Percentiles rank a stretch among this genome's conserved stretches.
phyloP scores from a whole-genome alignment of 768 basidiomycete genomes.

The Calocybe indica region DNA sequence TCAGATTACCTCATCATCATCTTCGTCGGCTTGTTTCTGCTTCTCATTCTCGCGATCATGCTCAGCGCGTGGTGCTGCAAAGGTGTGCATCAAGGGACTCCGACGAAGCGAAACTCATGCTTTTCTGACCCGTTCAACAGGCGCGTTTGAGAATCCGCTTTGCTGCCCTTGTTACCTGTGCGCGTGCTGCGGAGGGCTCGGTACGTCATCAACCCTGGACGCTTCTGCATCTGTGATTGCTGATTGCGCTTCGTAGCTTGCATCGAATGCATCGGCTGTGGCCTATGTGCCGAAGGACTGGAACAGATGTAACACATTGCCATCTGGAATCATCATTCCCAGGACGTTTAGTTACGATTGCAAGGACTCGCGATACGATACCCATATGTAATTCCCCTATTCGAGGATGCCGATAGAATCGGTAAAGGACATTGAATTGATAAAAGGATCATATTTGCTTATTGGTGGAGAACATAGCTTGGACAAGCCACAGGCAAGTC shows the following conservation, averaged over 20 bases:
- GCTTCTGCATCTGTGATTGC: not conserved
- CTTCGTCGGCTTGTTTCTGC: constrained; percentile 57
- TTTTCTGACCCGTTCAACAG: constrained; percentile 18
- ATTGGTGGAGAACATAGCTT: no score
- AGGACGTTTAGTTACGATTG: no score
- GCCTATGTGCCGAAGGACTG: constrained; percentile 52
- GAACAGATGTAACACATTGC: constrained; percentile 16
- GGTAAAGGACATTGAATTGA: no score
- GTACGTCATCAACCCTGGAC: constrained; percentile 22
- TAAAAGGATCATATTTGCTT: no score
- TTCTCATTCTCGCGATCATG: constrained; percentile 48
- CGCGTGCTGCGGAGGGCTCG: constrained; percentile 66
- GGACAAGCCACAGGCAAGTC: no score
- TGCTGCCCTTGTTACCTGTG: constrained; percentile 72
- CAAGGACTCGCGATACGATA: no score
- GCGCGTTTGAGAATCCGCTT: constrained; percentile 53
- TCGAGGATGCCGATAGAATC: no score
- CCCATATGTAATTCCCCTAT: no score
- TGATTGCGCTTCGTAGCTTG: constrained; percentile 35
- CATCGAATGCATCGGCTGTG: constrained; percentile 66
- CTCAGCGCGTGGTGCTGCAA: constrained; percentile 63
- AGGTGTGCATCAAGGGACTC: constrained; percentile 26
- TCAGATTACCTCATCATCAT: constrained; percentile 59
- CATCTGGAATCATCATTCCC: no score
- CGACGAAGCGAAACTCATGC: not conserved